Evolutionary conservation across 805 yeast genomes (phyloP).

Genomic region (Kluyveromyces wickerhamii): DNA sequence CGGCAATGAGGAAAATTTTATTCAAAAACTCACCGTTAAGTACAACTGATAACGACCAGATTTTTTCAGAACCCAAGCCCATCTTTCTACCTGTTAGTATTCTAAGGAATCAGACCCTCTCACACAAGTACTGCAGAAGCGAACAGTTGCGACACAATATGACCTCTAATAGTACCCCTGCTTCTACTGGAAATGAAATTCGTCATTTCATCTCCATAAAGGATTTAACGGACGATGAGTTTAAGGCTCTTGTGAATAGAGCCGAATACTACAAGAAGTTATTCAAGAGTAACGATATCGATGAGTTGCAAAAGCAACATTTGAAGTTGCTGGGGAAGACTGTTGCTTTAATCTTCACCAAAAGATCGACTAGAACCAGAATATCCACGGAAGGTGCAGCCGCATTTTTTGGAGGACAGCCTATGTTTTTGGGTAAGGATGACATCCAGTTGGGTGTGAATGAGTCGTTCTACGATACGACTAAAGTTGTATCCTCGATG

Average conservation of each 20-base stretch:
- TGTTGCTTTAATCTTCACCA: conserved; percentile 75
- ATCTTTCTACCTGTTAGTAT: too few species aligned
- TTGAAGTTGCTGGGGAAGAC: conserved; percentile 68
- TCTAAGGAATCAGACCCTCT: too few species aligned
- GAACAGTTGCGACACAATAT: too few species aligned
- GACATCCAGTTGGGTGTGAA: conserved; percentile 96
- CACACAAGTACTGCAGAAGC: too few species aligned
- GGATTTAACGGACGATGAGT: conserved; percentile 67
- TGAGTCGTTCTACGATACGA: conserved; percentile 82
- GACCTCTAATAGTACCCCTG: neutral
- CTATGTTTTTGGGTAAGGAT: conserved; percentile 93
- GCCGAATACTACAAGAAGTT: conserved; percentile 61
- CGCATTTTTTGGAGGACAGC: conserved; percentile 86
- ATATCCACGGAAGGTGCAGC: conserved; percentile 93
- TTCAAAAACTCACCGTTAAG: neutral
- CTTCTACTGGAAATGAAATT: conserved; percentile 7
- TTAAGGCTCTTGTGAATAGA: conserved; percentile 59
- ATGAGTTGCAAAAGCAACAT: conserved; percentile 31
- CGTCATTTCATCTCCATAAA: conserved; percentile 79
- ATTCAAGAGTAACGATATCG: conserved; percentile 46
- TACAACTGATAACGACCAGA: conserved; percentile 2
- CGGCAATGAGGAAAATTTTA: neutral
- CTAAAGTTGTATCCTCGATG: conserved; percentile 89
- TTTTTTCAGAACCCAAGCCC: neutral
- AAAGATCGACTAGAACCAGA: conserved; percentile 93